Evolutionary conservation across 139 green algal species (phyloP).

Genomic region (Micromonas pusilla): DNA sequence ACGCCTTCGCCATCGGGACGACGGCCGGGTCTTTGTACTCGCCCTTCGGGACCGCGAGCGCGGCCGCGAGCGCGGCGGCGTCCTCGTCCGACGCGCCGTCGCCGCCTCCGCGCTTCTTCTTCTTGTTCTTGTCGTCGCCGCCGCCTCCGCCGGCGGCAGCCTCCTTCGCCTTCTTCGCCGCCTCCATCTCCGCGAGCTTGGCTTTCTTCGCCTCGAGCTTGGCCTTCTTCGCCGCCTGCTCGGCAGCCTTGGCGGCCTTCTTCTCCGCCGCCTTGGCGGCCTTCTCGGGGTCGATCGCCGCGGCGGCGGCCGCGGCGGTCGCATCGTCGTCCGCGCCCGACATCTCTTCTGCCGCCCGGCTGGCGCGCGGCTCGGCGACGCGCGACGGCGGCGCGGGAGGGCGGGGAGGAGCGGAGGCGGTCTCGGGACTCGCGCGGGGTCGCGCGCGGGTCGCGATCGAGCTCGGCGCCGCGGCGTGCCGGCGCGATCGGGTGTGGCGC

Average conservation of each 20-base stretch:
- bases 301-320: background rate
- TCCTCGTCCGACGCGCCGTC: background rate
- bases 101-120: too few species aligned
- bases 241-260: slow-evolving; percentile 42
- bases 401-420: too few species aligned
- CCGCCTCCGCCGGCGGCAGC: slow-evolving; percentile 43
- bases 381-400: too few species aligned
- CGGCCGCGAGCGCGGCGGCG: slow-evolving; percentile 48
- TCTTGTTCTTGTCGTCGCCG: slow-evolving; percentile 30
- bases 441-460: too few species aligned
- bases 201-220: slow-evolving; percentile 46
- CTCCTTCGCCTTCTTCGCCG: slow-evolving; percentile 59
- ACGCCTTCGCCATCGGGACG: slow-evolving; percentile 71
- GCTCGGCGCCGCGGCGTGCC: too few species aligned
- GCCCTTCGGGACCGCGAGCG: slow-evolving; percentile 60
- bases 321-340: background rate
- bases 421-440: too few species aligned
- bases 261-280: slow-evolving; percentile 60
- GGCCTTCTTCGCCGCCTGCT: slow-evolving; percentile 54
- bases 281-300: slow-evolving; percentile 55
- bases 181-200: background rate
- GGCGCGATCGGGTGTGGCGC: too few species aligned
- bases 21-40: slow-evolving; percentile 69
- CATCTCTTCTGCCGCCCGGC: too few species aligned
- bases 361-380: too few species aligned